Evolutionary conservation across 129 eudicot genomes (phyloP).

Genomic region (Centrapalus pauciflorus): DNA sequence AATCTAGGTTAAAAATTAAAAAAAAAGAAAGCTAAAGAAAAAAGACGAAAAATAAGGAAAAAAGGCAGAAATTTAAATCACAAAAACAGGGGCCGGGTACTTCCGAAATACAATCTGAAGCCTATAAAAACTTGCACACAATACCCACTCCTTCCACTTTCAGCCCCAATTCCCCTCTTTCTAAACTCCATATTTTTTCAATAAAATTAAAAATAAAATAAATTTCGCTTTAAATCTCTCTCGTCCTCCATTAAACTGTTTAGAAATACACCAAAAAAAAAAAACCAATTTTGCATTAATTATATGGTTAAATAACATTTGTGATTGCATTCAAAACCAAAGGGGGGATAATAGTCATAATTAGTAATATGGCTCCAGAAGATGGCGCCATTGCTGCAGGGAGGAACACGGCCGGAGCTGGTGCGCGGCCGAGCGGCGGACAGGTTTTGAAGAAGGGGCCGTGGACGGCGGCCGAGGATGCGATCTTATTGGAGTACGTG

Average conservation of each 20-base stretch:
- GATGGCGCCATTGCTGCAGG: slow-evolving; percentile 24
- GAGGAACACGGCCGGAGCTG: slow-evolving; percentile 15
- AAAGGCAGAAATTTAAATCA: slow-evolving; percentile 22
- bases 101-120: slow-evolving; percentile 41
- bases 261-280: background rate
- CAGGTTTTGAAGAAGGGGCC: slow-evolving; percentile 74
- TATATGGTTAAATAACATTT: background rate
- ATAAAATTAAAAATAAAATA: no score
- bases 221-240: slow-evolving; percentile 15
- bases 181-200: slow-evolving; percentile 1
- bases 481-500: slow-evolving; percentile 68
- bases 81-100: slow-evolving; percentile 18
- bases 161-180: slow-evolving; percentile 27
- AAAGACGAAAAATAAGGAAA: slow-evolving; percentile 30
- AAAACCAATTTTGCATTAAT: background rate
- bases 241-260: background rate
- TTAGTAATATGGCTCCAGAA: slow-evolving; percentile 30
- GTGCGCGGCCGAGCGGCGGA: slow-evolving; percentile 9
- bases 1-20: background rate
- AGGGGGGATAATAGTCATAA: background rate
- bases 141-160: slow-evolving; percentile 29
- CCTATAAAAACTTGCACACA: slow-evolving; percentile 36
- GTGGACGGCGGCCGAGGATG: slow-evolving; percentile 82
- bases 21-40: background rate
- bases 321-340: background rate